Evolutionary conservation across 495 filamentous ascomycete genomes (phyloP).

Genomic region (Penicillium diatomitis): DNA sequence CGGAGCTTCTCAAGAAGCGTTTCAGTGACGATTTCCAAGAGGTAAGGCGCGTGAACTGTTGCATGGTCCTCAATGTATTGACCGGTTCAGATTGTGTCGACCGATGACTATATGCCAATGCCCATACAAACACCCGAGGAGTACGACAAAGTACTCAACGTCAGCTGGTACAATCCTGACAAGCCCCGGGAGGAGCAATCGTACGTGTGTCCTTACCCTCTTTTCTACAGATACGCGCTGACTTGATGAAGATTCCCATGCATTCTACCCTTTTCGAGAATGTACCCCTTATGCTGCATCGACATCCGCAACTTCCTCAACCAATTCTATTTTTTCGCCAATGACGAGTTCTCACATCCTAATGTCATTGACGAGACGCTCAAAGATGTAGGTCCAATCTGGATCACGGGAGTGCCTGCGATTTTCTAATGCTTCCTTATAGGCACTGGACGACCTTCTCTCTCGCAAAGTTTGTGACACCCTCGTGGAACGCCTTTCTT

Average conservation of each 20-base stretch:
- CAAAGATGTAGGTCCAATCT: constrained; percentile 46
- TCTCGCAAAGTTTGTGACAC: constrained; percentile 82
- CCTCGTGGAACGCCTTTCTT: constrained; percentile 77
- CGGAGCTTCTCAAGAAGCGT: constrained; percentile 77
- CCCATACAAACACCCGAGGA: constrained; percentile 80
- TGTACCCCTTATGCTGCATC: constrained; percentile 97
- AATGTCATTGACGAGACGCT: constrained; percentile 83
- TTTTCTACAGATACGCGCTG: no score
- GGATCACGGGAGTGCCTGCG: constrained; percentile 1
- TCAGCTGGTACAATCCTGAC: constrained; percentile 87
- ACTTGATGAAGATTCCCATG: constrained; percentile 61
- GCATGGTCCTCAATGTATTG: neutral
- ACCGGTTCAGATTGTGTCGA: constrained; percentile 67
- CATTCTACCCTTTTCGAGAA: constrained; percentile 92
- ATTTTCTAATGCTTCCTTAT: neutral
- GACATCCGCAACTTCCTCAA: constrained; percentile 94
- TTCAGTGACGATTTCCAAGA: constrained; percentile 94
- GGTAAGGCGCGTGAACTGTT: constrained; percentile 27
- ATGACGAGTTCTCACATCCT: constrained; percentile 84
- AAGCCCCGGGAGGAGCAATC: constrained; percentile 63
- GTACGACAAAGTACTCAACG: constrained; percentile 87
- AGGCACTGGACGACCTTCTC: constrained; percentile 83
- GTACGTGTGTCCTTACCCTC: constrained; percentile 33
- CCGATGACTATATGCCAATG: constrained; percentile 99
- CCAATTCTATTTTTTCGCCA: constrained; percentile 91